Base-by-base conservation (phyloP, 2,329 filamentous ascomycete species). In the Aspergillus pseudoviridinutans region DNA sequence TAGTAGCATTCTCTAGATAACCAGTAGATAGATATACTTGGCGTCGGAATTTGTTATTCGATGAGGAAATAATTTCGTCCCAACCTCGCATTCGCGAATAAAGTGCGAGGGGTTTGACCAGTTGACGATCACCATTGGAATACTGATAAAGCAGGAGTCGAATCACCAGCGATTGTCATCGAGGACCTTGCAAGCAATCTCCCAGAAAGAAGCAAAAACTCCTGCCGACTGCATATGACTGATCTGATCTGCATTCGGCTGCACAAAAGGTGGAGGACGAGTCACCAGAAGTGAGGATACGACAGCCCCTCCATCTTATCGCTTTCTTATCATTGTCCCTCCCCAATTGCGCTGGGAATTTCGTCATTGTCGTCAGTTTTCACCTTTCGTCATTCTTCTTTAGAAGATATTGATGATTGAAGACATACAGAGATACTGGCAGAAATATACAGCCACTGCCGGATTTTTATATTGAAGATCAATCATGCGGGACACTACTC, bases 401-500 rank as follows among this genome's bases (percentile, higher is more conserved):
- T 12, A 24, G 32, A 17, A 7, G 14, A 17, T n/a, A 38, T 17
- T 38, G 32, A 14, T 3, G 14, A 17, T 17, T n/a, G 32, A 17
- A 17, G 32, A 6, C 14, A 38, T 38, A 38, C 14, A 17, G 14
- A 38, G 14, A 38, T 38, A 38, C 32, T 17, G 32, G 14, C 32
- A 17, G 32, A 38, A 17, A 32, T 3, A 17, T 3, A 38, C 32
- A 17, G 32, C 5, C 12, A 35, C 6, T 35, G 6, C 14, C 14
- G 6, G 14, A 4, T 17, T 17, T 35, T 7, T 38, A 35, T 35
- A 17, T 17, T 38, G 32, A n/a, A 24, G 28, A 29, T 22, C 12
- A 28, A 58, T 27, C 22, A 63, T 60, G 60, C 58, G 57, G 50
- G 54, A 58, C 49, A 41, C 57, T 3, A 50, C 57, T 38, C 44